Evolutionary conservation across 768 basidiomycete genomes (phyloP).

Genomic region (Leccinum aurantiacum): DNA sequence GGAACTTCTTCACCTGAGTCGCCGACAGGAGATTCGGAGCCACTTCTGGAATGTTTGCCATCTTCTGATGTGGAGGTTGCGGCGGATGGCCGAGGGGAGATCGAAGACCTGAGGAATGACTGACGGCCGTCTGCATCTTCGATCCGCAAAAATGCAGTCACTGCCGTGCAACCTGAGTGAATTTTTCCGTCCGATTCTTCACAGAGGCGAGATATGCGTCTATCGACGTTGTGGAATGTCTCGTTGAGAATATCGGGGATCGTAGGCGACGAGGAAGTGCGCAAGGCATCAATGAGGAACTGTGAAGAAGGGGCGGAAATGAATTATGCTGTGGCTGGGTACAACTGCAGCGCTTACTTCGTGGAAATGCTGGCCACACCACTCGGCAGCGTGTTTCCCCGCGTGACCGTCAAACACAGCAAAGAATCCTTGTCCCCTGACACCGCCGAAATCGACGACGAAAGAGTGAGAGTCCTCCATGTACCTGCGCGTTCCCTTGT

Average conservation of each 20-base stretch:
- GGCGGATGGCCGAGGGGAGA: slow-evolving; percentile 32
- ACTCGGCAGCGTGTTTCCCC: slow-evolving; percentile 97
- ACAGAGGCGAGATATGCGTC: slow-evolving; percentile 76
- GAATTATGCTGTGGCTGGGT: slow-evolving; percentile 5
- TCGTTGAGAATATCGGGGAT: slow-evolving; percentile 90
- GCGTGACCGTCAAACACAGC: slow-evolving; percentile 99
- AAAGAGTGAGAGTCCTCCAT: slow-evolving; percentile 99
- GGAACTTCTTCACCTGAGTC: slow-evolving; percentile 40
- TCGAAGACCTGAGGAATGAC: slow-evolving; percentile 50
- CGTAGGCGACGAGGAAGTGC: slow-evolving; percentile 50
- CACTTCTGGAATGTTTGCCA: slow-evolving; percentile 31
- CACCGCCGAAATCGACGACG: slow-evolving; percentile 87
- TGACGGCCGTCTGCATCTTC: slow-evolving; percentile 80
- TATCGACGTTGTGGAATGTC: slow-evolving; percentile 93
- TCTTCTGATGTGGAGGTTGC: slow-evolving; percentile 34
- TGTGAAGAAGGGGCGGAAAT: slow-evolving; percentile 22
- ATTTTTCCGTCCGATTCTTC: slow-evolving; percentile 89
- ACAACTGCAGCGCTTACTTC: slow-evolving; percentile 48
- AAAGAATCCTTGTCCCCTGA: slow-evolving; percentile 96
- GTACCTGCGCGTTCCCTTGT: slow-evolving; percentile 84
- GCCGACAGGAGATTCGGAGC: slow-evolving; percentile 45
- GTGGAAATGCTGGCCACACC: slow-evolving; percentile 97
- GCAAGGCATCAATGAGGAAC: slow-evolving; percentile 72
- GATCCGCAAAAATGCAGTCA: slow-evolving; percentile 90
- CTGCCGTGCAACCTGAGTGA: slow-evolving; percentile 96